Conservation (phyloP, 192 early-diverging fungal species). For the Lobosporangium transversale region DNA sequence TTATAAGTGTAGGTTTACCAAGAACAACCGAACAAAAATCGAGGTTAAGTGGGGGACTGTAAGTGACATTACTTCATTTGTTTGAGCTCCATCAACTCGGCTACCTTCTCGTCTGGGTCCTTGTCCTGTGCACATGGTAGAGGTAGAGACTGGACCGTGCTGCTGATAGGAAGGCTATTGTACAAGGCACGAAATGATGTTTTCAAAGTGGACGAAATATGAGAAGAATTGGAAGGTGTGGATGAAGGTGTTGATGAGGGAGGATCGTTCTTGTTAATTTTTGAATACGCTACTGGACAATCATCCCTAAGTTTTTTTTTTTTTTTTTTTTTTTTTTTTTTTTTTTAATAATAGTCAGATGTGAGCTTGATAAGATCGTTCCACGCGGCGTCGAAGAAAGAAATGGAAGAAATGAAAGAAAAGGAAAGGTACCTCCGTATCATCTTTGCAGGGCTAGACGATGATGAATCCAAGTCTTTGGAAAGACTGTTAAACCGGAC, state of each 20-base stretch:
- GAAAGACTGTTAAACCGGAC: conserved; percentile 21
- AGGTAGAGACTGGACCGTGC: background rate
- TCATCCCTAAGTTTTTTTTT: no score
- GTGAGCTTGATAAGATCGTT: no score
- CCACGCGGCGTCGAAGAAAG: no score
- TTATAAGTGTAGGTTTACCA: no score
- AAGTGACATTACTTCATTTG: conserved; percentile 26
- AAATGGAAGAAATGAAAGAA: no score
- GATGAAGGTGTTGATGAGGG: no score
- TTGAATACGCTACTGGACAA: no score
- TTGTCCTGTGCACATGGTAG: conserved; percentile 6
- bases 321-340: no score
- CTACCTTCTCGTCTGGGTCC: conserved; percentile 38
- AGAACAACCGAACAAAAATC: background rate
- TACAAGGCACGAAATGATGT: background rate
- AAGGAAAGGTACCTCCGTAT: conserved; percentile 51
- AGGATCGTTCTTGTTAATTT: no score
- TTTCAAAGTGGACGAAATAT: background rate
- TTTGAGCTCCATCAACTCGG: conserved; percentile 41
- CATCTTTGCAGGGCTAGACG: no score
- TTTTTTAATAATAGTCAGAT: no score
- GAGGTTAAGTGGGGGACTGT: no score
- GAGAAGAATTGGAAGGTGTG: background rate
- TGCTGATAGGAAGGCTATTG: background rate
- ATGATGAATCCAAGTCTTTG: background rate